Percentiles rank a stretch among this genome's conserved stretches.
These are phyloP conservation scores for Leishmania mexicana DNA, from an alignment of 208 protist genomes.

Conservation along the genomic window DNA sequence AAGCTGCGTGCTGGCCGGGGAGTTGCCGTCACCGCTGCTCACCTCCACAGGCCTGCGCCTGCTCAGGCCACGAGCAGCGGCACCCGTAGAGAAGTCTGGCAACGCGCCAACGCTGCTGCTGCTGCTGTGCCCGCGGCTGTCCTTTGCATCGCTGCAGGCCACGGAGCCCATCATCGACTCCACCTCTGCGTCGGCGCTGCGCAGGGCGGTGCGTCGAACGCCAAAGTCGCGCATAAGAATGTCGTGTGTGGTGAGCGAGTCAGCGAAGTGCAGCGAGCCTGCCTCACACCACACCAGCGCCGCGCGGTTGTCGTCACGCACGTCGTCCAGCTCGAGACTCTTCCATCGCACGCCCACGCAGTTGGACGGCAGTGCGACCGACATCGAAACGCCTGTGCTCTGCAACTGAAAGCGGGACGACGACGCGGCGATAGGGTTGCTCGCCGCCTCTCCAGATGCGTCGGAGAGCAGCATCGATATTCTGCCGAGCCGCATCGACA, in stretches of 20 bases:
- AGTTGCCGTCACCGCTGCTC: neutral
- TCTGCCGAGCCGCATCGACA: conserved; percentile 28
- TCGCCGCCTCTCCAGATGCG: neutral
- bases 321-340: conserved; percentile 62
- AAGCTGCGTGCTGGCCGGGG: conserved; percentile 6
- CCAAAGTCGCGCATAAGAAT: conserved; percentile 60
- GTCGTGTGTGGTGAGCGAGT: conserved; percentile 55
- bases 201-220: conserved; percentile 29
- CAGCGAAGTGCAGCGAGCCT: conserved; percentile 52
- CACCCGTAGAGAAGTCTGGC: neutral
- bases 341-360: conserved; percentile 53
- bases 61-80: neutral
- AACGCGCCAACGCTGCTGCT: neutral
- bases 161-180: conserved; percentile 21
- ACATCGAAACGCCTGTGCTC: conserved; percentile 23
- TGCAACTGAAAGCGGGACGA: conserved; percentile 30
- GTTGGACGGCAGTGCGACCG: conserved; percentile 25
- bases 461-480: conserved; percentile 32
- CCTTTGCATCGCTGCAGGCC: neutral
- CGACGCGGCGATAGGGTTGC: conserved; percentile 5
- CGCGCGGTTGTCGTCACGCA: conserved; percentile 42
- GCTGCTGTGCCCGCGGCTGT: neutral
- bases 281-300: conserved; percentile 60
- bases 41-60: neutral
- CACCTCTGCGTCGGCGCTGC: conserved; percentile 19